A percentile compares a stretch with the other conserved stretches of the same genome.
Evolutionary conservation across 2,329 filamentous ascomycete species (phyloP).

Genomic region (Penicillium sp.): DNA sequence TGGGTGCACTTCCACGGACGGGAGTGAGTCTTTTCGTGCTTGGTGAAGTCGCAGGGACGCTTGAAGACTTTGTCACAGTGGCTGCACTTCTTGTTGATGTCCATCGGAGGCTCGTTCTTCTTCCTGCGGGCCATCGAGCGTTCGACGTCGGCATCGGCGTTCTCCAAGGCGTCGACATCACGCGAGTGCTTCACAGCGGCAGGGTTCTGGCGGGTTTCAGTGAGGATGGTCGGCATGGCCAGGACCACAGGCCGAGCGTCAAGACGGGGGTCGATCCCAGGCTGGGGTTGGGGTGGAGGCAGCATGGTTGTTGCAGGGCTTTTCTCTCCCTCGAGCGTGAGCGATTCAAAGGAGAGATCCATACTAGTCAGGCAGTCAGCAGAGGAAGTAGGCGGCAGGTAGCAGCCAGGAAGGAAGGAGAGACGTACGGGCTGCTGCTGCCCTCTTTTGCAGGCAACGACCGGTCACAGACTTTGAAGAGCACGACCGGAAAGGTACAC

Average conservation of each 20-base stretch:
- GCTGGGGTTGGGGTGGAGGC: slow-evolving; percentile 70
- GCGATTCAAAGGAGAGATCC: slow-evolving; percentile 65
- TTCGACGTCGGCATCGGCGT: slow-evolving; percentile 73
- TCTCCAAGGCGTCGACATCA: slow-evolving; percentile 42
- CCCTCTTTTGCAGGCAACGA: background rate
- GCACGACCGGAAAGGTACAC: slow-evolving; percentile 6
- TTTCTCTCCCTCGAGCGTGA: slow-evolving; percentile 79
- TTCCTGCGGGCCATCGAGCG: slow-evolving; percentile 94
- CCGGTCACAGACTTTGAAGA: slow-evolving; percentile 9
- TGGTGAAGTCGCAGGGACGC: slow-evolving; percentile 93
- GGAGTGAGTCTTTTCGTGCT: slow-evolving; percentile 97
- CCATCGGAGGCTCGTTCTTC: slow-evolving; percentile 84
- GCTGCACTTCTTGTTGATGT: slow-evolving; percentile 75
- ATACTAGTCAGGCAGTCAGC: slow-evolving; percentile 37
- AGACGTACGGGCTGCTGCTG: background rate
- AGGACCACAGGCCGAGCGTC: slow-evolving; percentile 41
- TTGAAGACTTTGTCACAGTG: slow-evolving; percentile 93
- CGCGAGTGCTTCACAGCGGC: slow-evolving; percentile 51
- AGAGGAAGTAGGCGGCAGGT: background rate
- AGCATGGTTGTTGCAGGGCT: slow-evolving; percentile 77
- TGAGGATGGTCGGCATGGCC: slow-evolving; percentile 63
- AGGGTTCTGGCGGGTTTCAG: slow-evolving; percentile 47
- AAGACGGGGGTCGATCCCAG: slow-evolving; percentile 43
- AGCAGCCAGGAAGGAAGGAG: slow-evolving; percentile 41
- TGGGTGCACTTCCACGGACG: slow-evolving; percentile 92